These are phyloP conservation scores for Zoysia japonica DNA, from an alignment of 176 grass and related monocot species.

Conservation along the genomic window DNA sequence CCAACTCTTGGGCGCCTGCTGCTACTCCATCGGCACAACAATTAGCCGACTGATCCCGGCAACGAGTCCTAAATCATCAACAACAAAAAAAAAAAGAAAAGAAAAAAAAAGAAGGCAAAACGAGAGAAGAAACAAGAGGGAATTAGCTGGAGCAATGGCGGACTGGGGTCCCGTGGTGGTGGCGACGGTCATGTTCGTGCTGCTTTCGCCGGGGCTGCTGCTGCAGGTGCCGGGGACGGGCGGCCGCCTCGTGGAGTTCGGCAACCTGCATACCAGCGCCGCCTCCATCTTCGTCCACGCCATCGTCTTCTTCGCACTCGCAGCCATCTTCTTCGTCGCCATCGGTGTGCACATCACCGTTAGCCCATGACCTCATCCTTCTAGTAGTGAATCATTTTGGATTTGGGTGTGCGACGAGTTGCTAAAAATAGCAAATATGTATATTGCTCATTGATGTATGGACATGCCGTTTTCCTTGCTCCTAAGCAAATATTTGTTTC, in stretches of 20 bases:
- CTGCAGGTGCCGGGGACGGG: slow-evolving; percentile 42
- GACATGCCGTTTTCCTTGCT: background rate
- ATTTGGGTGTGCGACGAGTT: background rate
- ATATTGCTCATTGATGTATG: background rate
- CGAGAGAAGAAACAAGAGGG: background rate
- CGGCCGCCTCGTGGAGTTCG: slow-evolving; percentile 43
- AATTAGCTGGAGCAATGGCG: background rate
- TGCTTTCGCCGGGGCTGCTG: slow-evolving; percentile 53
- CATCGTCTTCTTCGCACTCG: slow-evolving; percentile 55
- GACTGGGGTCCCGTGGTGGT: slow-evolving; percentile 62
- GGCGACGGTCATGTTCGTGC: slow-evolving; percentile 47
- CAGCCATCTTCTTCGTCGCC: slow-evolving; percentile 50
- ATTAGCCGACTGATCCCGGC: too few relatives aligned
- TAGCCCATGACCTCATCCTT: background rate
- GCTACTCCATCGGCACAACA: background rate
- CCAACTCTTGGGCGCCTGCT: background rate
- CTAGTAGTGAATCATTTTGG: background rate
- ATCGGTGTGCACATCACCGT: slow-evolving; percentile 54
- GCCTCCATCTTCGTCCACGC: slow-evolving; percentile 51
- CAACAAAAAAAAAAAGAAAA: too few relatives aligned
- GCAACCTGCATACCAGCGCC: slow-evolving; percentile 52
- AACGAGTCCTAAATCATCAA: too few relatives aligned
- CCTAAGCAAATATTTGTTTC: background rate
- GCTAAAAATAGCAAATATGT: background rate
- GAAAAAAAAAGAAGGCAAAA: too few relatives aligned